These are phyloP conservation scores for Larix kaempferi DNA, from an alignment of 75 land plant genomes.

Conservation along the genomic window DNA sequence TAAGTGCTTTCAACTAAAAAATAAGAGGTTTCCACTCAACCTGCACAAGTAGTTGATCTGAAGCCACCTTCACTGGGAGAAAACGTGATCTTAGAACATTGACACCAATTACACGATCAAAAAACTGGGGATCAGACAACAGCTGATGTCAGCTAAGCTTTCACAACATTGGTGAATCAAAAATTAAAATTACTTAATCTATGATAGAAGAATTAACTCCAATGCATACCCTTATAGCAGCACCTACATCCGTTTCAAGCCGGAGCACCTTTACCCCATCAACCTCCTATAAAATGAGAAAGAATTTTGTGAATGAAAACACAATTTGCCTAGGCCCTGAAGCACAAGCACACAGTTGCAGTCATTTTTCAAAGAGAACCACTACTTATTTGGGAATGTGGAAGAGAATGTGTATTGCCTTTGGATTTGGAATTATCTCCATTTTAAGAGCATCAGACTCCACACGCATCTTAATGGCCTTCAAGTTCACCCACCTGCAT, in stretches of 20 bases:
- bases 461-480: constrained; percentile 90
- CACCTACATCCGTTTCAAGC: constrained; percentile 87
- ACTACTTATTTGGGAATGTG: neutral
- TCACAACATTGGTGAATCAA: neutral
- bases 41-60: constrained; percentile 97
- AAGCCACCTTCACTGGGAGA: constrained; percentile 96
- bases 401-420: constrained; percentile 37
- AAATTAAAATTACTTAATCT: neutral
- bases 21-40: constrained; percentile 20
- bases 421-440: constrained; percentile 99
- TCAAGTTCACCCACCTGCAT: constrained; percentile 94
- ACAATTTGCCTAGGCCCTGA: neutral
- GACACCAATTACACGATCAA: constrained; percentile 90
- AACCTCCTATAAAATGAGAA: constrained; percentile 50
- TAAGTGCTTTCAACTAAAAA: neutral
- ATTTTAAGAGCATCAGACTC: constrained; percentile 91
- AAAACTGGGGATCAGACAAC: constrained; percentile 58
- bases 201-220: neutral
- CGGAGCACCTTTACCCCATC: constrained; percentile 84
- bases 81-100: constrained; percentile 95
- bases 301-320: neutral
- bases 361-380: neutral
- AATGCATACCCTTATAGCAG: constrained; percentile 67
- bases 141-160: neutral
- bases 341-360: neutral